Evolutionary conservation across 257 asterid genomes (phyloP), one percentile per base, ranked within the genome.

Genomic region (Anisodus tanguticus): DNA sequence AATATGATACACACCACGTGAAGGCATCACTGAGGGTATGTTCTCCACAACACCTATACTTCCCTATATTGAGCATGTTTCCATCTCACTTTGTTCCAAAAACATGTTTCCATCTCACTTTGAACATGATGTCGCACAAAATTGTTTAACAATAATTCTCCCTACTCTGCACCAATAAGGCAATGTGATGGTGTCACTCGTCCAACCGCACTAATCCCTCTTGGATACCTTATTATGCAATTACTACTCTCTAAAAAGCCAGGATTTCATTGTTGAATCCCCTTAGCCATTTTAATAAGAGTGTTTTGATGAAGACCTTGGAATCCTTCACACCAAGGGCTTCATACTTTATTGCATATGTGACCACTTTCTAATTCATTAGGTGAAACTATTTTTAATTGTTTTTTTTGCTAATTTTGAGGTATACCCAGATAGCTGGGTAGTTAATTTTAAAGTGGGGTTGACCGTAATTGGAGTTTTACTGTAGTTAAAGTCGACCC

Each of bases 21-120:
- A 71, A 71, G 17, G 58, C 1, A 3, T 71, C 35, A 19, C 9
- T 9, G 5, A 71, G 78, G 54, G 19, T 31, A 17, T 41, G 12
- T 41, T 69, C 79, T n/a, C 79, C 51, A n/a, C 79, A 71, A 71
- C 4, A 71, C 37, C 79, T 71, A 45, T 9, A 71, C 57, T 71
- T 71, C 26, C 58, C 45, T 71, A 71, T 5, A n/a, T 4, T 45
- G 37, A 71, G 3, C 58, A 51, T 71, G 39, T 45, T 71, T 71
- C 39, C 10, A 45, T 43, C 35, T 31, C 35, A 31, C 35, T 31
- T 31, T 31, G 35, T 31, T 31, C 2, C 35, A 31, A 1, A 31
- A 31, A 31, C 35, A 31, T 31, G 35, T 31, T 31, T 31, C 35
- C 35, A 31, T 63, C 17, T 45, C 9, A 71, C 59, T 19, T 72